These are phyloP conservation scores for Fusarium cicatricum DNA, from an alignment of 2,329 filamentous ascomycete species.

Conservation along the genomic window DNA sequence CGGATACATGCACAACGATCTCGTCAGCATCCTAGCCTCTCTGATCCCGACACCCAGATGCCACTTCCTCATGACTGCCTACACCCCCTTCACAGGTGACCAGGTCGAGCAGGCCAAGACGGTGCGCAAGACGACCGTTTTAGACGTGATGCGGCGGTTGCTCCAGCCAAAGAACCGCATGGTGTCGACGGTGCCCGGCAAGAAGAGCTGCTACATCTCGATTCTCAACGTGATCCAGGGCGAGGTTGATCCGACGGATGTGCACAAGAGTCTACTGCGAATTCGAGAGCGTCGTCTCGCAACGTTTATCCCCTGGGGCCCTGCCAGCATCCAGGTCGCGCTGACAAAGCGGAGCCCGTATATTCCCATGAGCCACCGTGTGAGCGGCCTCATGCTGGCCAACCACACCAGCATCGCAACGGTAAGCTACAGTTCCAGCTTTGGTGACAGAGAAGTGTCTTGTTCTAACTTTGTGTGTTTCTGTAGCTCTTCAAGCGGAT, in stretches of 20 bases:
- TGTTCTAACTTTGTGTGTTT: slow-evolving; percentile 4
- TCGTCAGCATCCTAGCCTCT: slow-evolving; percentile 95
- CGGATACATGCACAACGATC: slow-evolving; percentile 99
- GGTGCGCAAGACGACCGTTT: slow-evolving; percentile 95
- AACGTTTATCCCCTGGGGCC: slow-evolving; percentile 98
- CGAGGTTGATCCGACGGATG: slow-evolving; percentile 96
- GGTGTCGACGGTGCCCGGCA: slow-evolving; percentile 94
- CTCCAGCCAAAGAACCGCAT: slow-evolving; percentile 99
- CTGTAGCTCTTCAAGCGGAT: slow-evolving; percentile 87
- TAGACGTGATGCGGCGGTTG: slow-evolving; percentile 96
- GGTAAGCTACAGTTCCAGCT: slow-evolving; percentile 53
- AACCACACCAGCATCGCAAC: slow-evolving; percentile 98
- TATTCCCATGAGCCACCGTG: slow-evolving; percentile 90
- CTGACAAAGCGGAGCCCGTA: slow-evolving; percentile 97
- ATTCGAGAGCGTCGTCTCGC: slow-evolving; percentile 94
- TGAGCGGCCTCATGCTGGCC: slow-evolving; percentile 95
- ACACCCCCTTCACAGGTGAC: slow-evolving; percentile 96
- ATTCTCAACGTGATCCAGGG: slow-evolving; percentile 99
- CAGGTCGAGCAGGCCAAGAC: slow-evolving; percentile 98
- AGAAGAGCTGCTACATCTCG: slow-evolving; percentile 98
- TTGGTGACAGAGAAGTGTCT: neutral
- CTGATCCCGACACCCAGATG: slow-evolving; percentile 95
- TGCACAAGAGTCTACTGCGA: slow-evolving; percentile 96
- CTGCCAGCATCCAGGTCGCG: slow-evolving; percentile 96
- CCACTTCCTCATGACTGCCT: slow-evolving; percentile 98